These are phyloP conservation scores for Amaranthus palmeri DNA, from an alignment of 148 eudicot genomes.

Conservation along the genomic window DNA sequence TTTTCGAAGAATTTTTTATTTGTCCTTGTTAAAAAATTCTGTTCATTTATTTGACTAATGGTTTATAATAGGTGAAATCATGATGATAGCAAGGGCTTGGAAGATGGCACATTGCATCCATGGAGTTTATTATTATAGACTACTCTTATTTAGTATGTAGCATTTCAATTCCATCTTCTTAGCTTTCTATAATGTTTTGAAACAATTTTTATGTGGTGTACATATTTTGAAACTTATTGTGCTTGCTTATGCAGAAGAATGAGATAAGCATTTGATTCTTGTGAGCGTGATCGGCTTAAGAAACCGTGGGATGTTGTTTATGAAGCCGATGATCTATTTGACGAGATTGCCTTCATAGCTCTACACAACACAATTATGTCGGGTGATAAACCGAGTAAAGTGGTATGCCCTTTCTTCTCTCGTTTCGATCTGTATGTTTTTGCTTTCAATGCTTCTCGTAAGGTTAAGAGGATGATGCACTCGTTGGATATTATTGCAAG, in stretches of 20 bases:
- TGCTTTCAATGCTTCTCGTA: neutral
- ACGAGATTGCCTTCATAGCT: slow-evolving; percentile 8
- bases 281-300: slow-evolving; percentile 6
- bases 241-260: slow-evolving; percentile 9
- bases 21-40: too few relatives aligned
- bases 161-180: too few relatives aligned
- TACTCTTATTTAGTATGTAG: too few relatives aligned
- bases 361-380: neutral
- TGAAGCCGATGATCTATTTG: slow-evolving; percentile 9
- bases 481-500: neutral
- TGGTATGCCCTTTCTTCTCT: slow-evolving; percentile 2
- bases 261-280: neutral
- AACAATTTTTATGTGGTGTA: too few relatives aligned
- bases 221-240: neutral
- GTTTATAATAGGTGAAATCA: too few relatives aligned
- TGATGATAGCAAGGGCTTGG: too few relatives aligned
- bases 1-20: too few relatives aligned
- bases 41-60: too few relatives aligned
- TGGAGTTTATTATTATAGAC: too few relatives aligned
- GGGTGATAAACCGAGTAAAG: neutral
- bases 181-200: too few relatives aligned
- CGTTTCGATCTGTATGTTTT: neutral
- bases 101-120: too few relatives aligned
- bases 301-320: slow-evolving; percentile 12
- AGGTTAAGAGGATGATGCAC: neutral